phyloP scores from a whole-genome alignment of 352 stramenopile species.

The Pythium apleroticum region DNA sequence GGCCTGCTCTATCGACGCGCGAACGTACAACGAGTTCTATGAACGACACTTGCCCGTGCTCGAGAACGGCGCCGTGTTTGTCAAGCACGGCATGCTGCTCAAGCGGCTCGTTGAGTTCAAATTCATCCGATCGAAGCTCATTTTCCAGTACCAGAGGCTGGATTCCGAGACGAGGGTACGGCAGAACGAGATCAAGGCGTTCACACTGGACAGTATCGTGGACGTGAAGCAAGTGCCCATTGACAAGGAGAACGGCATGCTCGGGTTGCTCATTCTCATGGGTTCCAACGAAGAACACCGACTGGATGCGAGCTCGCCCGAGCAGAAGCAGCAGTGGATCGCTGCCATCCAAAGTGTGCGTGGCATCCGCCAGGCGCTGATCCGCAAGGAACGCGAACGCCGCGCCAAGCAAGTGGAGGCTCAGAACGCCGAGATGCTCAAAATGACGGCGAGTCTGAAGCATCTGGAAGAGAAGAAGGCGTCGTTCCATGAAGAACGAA shows the following conservation, averaged over 20 bases:
- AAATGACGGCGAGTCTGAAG: conserved; percentile 48
- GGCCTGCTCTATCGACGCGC: conserved; percentile 39
- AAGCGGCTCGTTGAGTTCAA: conserved; percentile 55
- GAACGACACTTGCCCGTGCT: conserved; percentile 61
- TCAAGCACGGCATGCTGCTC: conserved; percentile 65
- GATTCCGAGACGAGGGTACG: conserved; percentile 46
- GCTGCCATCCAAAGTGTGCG: conserved; percentile 52
- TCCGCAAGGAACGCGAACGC: conserved; percentile 50
- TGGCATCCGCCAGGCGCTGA: conserved; percentile 40
- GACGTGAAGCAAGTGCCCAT: conserved; percentile 47
- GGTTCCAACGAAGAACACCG: conserved; percentile 51
- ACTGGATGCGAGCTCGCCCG: conserved; percentile 47
- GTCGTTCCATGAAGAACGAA: conserved; percentile 68
- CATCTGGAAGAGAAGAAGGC: conserved; percentile 56
- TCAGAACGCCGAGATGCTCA: conserved; percentile 62
- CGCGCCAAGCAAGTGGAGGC: conserved; percentile 52
- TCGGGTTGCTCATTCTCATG: conserved; percentile 50
- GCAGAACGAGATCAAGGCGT: conserved; percentile 55
- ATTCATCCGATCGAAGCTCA: conserved; percentile 56
- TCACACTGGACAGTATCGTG: conserved; percentile 61
- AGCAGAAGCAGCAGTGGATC: conserved; percentile 62
- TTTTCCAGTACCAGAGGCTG: conserved; percentile 78
- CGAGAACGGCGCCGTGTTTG: conserved; percentile 59
- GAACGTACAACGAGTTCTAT: conserved; percentile 65
- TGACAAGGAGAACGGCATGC: conserved; percentile 50